Base-by-base conservation (phyloP, 148 eudicot genomes). In the Oxyria digyna region DNA sequence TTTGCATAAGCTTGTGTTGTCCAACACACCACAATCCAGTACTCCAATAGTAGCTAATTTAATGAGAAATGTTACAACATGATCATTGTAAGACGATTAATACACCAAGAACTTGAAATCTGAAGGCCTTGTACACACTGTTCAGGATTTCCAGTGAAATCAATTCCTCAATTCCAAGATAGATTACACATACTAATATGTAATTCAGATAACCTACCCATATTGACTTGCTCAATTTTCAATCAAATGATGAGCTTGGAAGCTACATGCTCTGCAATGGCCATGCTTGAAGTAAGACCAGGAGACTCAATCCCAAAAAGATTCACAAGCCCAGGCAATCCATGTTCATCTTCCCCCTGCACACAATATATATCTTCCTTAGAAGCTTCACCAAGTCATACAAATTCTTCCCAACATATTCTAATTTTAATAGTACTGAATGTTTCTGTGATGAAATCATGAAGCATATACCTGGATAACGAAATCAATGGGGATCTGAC, bases 251-350 rank as follows among this genome's bases (percentile, higher is more conserved):
- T 73, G 68, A 75, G 72, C 73, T 76, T 83, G 73, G 71, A 72
- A 74, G 84, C 76, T 71, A 89, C 83, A 62, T 87, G 74, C 42
- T 87, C 89, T 2, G 91, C 96, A 62, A 91, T 82, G 26, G 93
- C 96, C 96, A 91, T 49, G 72, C 97, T 89, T 68, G 97, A 82
- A 49, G 97, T 91, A 38, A 91, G 76, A 29, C 97, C 97, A 4
- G 97, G 97, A 55, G 97, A 91, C 62, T 91, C 97, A 31, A 91
- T 91, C 18, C 97, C 97, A 26, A 91, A 89, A 21, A 89, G 89
- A 78, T 84, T 91, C 52, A 88, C 77, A 42, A 91, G 90, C 23
- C 97, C 97, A 62, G 82, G 76, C 32, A 88, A 67, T 57, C 92
- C 96, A 74, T 88, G 97, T 57, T 68, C 65, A 8, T 87, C 85